Evolutionary conservation across 2,329 filamentous ascomycete genomes (phyloP), one percentile per base, ranked within the genome.

Genomic region (Cytospora leucostoma): DNA sequence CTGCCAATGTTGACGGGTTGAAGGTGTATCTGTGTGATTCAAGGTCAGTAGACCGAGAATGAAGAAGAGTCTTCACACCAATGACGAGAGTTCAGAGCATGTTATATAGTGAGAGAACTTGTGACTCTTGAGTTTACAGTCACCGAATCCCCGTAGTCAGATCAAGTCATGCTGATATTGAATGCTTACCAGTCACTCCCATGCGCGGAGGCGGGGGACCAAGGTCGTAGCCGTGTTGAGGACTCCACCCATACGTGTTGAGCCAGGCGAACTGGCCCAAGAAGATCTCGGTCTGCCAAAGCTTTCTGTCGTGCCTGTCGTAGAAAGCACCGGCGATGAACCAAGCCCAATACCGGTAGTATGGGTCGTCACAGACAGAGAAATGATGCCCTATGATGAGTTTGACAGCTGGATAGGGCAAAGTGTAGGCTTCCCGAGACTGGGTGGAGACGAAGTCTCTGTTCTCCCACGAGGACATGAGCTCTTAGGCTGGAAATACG

Each of bases 321-420:
- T 74, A 75, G 56, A 75, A 77, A 1, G 71, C 70, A 2, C 69
- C 75, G 19, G 71, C 58, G n/a, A 75, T 62, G 13, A 76, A 65
- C 60, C 71, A 72, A 51, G 70, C 73, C 72, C 73, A 75, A 52
- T 67, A 69, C 10, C 54, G 65, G 11, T 63, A 56, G 13, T 56
- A 58, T 11, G 67, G 70, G 52, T 72, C 68, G 44, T 70, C 40
- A 63, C 69, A 71, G 47, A 74, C 40, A 62, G 69, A 71, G 50
- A 74, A 52, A 52, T 70, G 51, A 61, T 71, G 67, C 27, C 67
- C 70, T 53, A 73, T 68, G 50, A 69, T 53, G 21, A 74, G 69
- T 61, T 72, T 71, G 7, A 69, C 70, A 33, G 65, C 65, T 27
- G 56, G 51, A 21, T 57, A 38, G 4, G 64, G 64, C 1, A 64